Evolutionary conservation across 495 filamentous ascomycete species (phyloP), one percentile per base, ranked within the genome.

Genomic region (Lasiosphaeria hispida): DNA sequence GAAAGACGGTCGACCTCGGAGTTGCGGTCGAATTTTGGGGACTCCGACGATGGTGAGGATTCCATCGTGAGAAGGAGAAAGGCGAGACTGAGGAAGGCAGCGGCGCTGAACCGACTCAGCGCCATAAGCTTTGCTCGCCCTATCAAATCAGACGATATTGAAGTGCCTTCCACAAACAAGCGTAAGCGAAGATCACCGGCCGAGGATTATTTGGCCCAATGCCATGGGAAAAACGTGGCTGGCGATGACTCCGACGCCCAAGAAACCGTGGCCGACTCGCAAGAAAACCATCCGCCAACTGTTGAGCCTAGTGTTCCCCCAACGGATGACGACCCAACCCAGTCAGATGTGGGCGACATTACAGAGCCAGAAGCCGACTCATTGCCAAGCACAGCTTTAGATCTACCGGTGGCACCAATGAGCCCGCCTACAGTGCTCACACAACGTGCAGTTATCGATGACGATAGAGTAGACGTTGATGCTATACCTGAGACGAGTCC

Each of bases 401-500:
- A 30, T 33, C 48, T 65, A 17, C 63, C 64, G n/a, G 40, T 50
- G 13, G 41, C 63, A 13, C 53, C 36, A 36, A 50, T 44, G 19
- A 55, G 35, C 35, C 48, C 51, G 1, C 43, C 51, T 14, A 43
- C 23, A 7, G 40, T 17, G 4, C 9, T 49, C n/a, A 52, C 11
- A 48, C 15, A 34, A 7, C 40, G 36, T 19, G 9, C 45, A 6
- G 23, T 13, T 7, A 35, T 45, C 11, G 50, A 67, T 30, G 23
- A 30, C 23, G 51, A 59, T 13, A 43, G 43, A 4, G 57, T 58
- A 7, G 58, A 61, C 19, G 66, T 42, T 13, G 75, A 72, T 7
- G 71, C 63, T 1, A 72, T 74, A 9, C 76, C 74, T 2, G 74
- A 74, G 51, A 76, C 75, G 4, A 77, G 73, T 41, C 76, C 72